Base-by-base conservation (phyloP, 2,329 filamentous ascomycete genomes). In the Chaetothyriales sp. region DNA sequence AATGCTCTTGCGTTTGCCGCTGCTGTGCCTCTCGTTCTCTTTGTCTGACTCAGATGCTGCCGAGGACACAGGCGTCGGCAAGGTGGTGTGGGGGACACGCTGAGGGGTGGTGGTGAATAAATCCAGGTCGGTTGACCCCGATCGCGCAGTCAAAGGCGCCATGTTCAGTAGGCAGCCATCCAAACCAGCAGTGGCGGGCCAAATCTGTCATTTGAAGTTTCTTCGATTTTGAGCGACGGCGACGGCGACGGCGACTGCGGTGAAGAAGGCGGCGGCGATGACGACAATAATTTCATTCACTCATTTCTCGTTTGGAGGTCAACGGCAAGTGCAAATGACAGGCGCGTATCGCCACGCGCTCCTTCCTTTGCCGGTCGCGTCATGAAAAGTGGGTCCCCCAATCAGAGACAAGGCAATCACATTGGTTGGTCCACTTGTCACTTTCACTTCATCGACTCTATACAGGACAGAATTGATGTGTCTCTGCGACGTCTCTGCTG, bases 21-120 rank as follows among this genome's bases (percentile, higher is more conserved):
- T 44, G 54, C 56, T 53, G 18, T 32, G 43, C 43, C 55, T 54
- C 5, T 55, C 59, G 54, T 76, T 76, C 53, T 76, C 73, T 58
- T 75, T 76, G 57, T 76, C 73, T 5, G 73, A 75, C 1, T 63
- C 67, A 36, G 62, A 64, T 10, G 60, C 59, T 8, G 64, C 59
- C 18, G 70, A 66, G 8, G 66, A 62, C 20, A 49, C 36, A 39
- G 48, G 49, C 15, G 49, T 46, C 1, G 43, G 28, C 7, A 49
- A 51, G 25, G 51, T 44, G 26, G 12, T 39, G 26, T 47, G 36
- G 18, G 44, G 49, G 20, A 43, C 56, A 48, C 49, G 55, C 53
- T 28, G 20, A 47, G 53, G 46, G 22, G 52, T 44, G 12, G 45
- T 51, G 19, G 47, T 51, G 19, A 45, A 44, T 18, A 10, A 22